Evolutionary conservation across 176 grass and related monocot species (phyloP).

Genomic region (Themeda triandra): DNA sequence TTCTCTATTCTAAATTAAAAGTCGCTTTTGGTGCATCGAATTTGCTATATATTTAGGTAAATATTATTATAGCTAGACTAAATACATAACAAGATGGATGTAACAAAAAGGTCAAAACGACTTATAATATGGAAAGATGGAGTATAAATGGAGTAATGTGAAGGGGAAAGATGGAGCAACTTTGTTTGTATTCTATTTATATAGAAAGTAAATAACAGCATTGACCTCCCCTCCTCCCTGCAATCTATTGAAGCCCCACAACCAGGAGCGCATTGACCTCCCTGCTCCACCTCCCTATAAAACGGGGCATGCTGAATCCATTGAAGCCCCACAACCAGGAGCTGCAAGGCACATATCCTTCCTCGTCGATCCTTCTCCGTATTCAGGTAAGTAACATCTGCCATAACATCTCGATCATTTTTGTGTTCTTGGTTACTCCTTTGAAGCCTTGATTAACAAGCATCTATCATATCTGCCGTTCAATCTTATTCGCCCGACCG

Average conservation of each 20-base stretch:
- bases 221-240: neutral
- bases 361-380: neutral
- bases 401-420: neutral
- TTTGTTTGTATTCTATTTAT: too few species aligned
- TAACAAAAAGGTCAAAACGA: too few species aligned
- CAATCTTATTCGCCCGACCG: neutral
- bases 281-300: constrained; percentile 29
- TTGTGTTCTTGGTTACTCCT: constrained; percentile 3
- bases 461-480: neutral
- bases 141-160: neutral
- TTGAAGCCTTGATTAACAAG: neutral
- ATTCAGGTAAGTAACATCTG: constrained; percentile 15
- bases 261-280: constrained; percentile 35
- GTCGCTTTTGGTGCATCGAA: too few species aligned
- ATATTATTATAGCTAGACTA: too few species aligned
- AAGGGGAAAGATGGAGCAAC: neutral
- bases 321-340: constrained; percentile 6
- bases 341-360: neutral
- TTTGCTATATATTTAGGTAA: too few species aligned
- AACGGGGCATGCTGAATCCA: neutral
- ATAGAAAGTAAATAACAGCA: too few species aligned
- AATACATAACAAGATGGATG: too few species aligned
- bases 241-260: neutral
- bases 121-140: too few species aligned
- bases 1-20: too few species aligned